Evolutionary conservation across 352 stramenopile species (phyloP).

Genomic region (Pythium scleroteichum): DNA sequence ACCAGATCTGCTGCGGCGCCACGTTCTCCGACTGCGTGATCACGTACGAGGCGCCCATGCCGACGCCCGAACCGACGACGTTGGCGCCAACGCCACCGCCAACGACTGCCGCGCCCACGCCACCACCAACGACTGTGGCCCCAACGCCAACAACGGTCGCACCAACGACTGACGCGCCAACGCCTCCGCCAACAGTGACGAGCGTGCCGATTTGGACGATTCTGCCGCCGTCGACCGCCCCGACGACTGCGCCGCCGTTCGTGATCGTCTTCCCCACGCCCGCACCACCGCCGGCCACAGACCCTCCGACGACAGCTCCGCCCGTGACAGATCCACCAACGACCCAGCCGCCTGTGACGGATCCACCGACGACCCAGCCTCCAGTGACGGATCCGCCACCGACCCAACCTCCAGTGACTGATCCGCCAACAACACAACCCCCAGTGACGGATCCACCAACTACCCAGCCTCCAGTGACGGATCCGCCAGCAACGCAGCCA

Average conservation of each 20-base stretch:
- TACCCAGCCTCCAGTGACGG: not conserved
- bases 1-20: conserved; percentile 51
- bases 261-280: conserved; percentile 15
- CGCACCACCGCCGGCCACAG: not conserved
- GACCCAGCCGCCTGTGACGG: not conserved
- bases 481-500: not conserved
- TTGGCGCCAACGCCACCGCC: conserved; percentile 5
- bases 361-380: not conserved
- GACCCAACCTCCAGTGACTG: conserved; percentile 1
- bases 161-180: conserved; percentile 2
- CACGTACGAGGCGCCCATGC: conserved; percentile 44
- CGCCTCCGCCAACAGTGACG: not conserved
- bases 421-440: not conserved
- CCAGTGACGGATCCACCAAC: conserved; percentile 4
- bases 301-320: not conserved
- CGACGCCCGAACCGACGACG: conserved; percentile 13
- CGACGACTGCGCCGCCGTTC: conserved; percentile 7
- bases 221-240: not conserved
- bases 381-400: not conserved
- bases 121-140: not conserved
- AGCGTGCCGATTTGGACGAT: conserved; percentile 4
- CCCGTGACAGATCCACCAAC: not conserved
- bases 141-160: conserved; percentile 4
- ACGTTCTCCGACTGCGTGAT: conserved; percentile 34
- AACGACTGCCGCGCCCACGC: conserved; percentile 1